Percentiles rank a stretch among this genome's conserved stretches.
phyloP scores from a whole-genome alignment of 129 eudicot species.

The Dittrichia graveolens region DNA sequence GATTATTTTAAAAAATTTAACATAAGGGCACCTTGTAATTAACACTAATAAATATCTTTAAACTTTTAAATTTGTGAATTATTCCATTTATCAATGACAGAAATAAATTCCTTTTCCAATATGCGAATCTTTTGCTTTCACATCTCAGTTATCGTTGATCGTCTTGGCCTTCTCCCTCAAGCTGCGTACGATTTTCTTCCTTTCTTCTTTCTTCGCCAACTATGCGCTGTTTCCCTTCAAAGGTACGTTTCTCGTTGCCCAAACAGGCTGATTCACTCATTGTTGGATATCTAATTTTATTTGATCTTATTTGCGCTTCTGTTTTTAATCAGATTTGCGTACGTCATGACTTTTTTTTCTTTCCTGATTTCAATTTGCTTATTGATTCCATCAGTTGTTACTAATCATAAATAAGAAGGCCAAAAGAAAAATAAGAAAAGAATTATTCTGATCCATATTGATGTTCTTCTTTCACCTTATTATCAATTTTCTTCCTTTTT shows the following conservation, averaged over 20 bases:
- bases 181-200: constrained; percentile 12
- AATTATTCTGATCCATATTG: background rate
- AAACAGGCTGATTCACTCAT: background rate
- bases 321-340: constrained; percentile 1
- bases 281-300: background rate
- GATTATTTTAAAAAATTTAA: too few relatives aligned
- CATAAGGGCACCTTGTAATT: too few relatives aligned
- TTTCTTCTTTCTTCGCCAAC: constrained; percentile 17
- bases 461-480: background rate
- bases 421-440: background rate
- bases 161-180: constrained; percentile 15
- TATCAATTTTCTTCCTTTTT: background rate
- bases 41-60: too few relatives aligned
- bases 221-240: background rate
- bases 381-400: background rate
- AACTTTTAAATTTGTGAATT: too few relatives aligned
- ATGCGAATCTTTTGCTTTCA: constrained; percentile 39
- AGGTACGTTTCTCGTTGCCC: constrained; percentile 16
- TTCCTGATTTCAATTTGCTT: constrained; percentile 1
- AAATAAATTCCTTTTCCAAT: background rate
- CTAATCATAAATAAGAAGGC: background rate
- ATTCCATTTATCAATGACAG: too few relatives aligned
- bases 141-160: constrained; percentile 22
- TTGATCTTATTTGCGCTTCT: constrained; percentile 8
- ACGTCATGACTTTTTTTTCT: background rate